Percentiles rank a stretch among this genome's conserved stretches.
Conservation (phyloP, 495 filamentous ascomycete genomes). For the Aspergillus incahuasiensis region DNA sequence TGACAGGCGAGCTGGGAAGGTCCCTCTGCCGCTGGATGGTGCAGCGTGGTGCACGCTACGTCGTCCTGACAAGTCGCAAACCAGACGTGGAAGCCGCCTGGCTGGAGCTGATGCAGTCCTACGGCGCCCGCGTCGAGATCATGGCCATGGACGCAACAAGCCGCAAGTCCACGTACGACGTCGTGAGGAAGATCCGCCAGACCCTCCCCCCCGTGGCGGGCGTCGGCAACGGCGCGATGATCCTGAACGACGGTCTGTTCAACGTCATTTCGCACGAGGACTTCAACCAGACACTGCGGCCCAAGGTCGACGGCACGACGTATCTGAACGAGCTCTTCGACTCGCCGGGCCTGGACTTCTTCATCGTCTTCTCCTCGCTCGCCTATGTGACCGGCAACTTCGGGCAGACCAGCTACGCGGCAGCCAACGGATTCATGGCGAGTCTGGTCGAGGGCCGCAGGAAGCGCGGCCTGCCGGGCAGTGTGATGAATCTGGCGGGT, state of each 20-base stretch:
- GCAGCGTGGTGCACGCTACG: conserved; percentile 43
- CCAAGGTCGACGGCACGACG: conserved; percentile 26
- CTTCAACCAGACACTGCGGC: conserved; percentile 4
- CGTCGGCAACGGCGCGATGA: conserved; percentile 20
- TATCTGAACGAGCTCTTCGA: conserved; percentile 26
- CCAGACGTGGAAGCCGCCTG: conserved; percentile 40
- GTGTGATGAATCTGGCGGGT: conserved; percentile 15
- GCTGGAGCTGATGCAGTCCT: conserved; percentile 16
- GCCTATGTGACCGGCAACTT: conserved; percentile 47
- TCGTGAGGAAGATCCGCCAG: too few relatives aligned
- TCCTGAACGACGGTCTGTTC: conserved; percentile 20
- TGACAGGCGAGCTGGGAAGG: conserved; percentile 1
- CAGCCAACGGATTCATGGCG: conserved; percentile 49
- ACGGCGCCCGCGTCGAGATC: not conserved
- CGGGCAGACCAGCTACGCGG: conserved; percentile 56
- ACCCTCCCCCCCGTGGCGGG: conserved; percentile 14
- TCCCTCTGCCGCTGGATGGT: not conserved
- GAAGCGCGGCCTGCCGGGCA: conserved; percentile 24
- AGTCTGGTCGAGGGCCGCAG: conserved; percentile 28
- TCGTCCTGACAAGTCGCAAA: conserved; percentile 44
- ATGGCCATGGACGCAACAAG: not conserved
- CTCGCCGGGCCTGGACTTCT: conserved; percentile 50
- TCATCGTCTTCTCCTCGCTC: conserved; percentile 55
- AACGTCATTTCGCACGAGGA: conserved; percentile 4
- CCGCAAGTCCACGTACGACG: too few relatives aligned